These are phyloP conservation scores for Aspergillus hortae DNA, from an alignment of 2,329 filamentous ascomycete species.

Conservation along the genomic window DNA sequence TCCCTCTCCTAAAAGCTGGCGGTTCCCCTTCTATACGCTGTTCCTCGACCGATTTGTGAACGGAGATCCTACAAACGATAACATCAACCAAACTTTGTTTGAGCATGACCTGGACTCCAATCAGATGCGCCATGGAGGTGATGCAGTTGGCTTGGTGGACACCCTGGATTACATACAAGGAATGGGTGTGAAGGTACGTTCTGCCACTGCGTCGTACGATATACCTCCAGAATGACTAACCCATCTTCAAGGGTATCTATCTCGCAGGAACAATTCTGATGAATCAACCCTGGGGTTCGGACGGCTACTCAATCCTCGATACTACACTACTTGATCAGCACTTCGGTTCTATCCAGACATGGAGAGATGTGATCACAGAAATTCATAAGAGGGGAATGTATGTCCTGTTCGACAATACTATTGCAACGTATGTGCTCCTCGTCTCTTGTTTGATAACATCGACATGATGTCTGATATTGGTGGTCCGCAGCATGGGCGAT, in stretches of 20 bases:
- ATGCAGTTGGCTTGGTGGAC: conserved; percentile 56
- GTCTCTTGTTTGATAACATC: background rate
- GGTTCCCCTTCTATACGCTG: conserved; percentile 63
- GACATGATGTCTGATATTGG: background rate
- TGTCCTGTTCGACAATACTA: conserved; percentile 63
- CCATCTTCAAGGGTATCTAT: conserved; percentile 50
- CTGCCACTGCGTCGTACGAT: background rate
- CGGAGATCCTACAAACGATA: conserved; percentile 62
- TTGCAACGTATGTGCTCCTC: conserved; percentile 51
- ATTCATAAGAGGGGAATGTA: conserved; percentile 64
- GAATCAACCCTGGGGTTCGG: conserved; percentile 62
- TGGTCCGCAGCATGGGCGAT: conserved; percentile 49
- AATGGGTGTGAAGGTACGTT: conserved; percentile 57
- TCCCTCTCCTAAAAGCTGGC: conserved; percentile 59
- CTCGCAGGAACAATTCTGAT: conserved; percentile 62
- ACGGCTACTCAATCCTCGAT: conserved; percentile 59
- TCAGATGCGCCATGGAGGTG: conserved; percentile 62
- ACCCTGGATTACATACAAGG: conserved; percentile 63
- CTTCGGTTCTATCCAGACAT: conserved; percentile 57
- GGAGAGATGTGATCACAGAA: conserved; percentile 56
- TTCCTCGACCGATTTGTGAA: conserved; percentile 64
- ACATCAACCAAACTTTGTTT: conserved; percentile 58
- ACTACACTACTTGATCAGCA: conserved; percentile 62
- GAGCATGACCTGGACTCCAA: conserved; percentile 60
- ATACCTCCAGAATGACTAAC: background rate